phyloP scores from a whole-genome alignment of 2,329 filamentous ascomycete genomes.

The Hypocrella siamensis region DNA sequence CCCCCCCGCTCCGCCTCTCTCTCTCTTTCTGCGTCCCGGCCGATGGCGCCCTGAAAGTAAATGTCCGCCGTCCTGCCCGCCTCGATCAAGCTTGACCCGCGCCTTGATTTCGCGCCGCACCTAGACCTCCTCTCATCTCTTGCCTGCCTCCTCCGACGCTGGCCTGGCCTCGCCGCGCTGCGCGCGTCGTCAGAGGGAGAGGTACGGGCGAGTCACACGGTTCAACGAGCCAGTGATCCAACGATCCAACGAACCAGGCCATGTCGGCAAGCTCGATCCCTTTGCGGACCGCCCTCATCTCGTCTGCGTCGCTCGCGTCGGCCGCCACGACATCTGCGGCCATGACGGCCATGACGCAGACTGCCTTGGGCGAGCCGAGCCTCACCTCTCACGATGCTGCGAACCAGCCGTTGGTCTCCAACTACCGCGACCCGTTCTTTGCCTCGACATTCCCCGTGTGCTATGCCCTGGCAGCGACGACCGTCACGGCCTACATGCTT shows the following conservation, averaged over 20 bases:
- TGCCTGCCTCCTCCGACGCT: too few relatives aligned
- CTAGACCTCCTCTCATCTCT: too few relatives aligned
- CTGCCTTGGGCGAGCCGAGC: conserved; percentile 14
- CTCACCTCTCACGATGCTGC: conserved; percentile 12
- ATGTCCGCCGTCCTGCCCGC: too few relatives aligned
- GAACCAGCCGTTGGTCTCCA: conserved; percentile 32
- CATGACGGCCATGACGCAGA: neutral
- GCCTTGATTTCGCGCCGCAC: too few relatives aligned
- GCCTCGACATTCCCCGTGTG: conserved; percentile 84
- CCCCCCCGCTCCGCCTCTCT: too few relatives aligned
- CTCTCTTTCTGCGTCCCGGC: too few relatives aligned
- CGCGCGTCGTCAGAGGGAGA: too few relatives aligned
- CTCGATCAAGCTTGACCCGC: too few relatives aligned
- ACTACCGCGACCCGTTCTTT: conserved; percentile 78
- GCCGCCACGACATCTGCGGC: neutral
- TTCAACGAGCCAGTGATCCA: neutral
- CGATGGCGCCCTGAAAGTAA: too few relatives aligned
- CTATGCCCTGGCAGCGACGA: conserved; percentile 84
- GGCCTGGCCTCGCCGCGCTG: too few relatives aligned
- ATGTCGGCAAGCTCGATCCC: conserved; percentile 3
- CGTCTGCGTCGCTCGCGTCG: conserved; percentile 1
- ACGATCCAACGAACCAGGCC: neutral
- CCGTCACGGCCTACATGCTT: conserved; percentile 79
- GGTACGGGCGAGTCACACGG: too few relatives aligned
- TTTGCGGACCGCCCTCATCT: conserved; percentile 1